These are phyloP conservation scores for Boletus sp. DNA, from an alignment of 768 basidiomycete genomes.

Conservation along the genomic window DNA sequence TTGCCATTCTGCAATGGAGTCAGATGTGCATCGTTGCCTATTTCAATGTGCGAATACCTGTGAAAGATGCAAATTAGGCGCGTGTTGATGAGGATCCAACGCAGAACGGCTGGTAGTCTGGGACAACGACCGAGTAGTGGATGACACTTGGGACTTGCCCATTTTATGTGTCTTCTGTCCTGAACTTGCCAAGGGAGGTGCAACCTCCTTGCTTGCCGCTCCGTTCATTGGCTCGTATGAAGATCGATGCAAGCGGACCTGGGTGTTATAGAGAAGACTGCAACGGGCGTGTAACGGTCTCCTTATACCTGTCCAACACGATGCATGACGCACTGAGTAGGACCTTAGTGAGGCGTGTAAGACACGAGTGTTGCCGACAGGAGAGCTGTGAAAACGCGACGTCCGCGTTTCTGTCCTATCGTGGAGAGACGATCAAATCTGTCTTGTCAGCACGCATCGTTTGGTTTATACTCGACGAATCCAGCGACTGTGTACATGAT, in stretches of 20 bases:
- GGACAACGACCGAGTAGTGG: constrained; percentile 1
- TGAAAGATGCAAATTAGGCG: constrained; percentile 1
- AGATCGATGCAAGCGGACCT: too few species aligned
- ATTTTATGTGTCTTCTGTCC: constrained; percentile 13
- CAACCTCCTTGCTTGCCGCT: not conserved
- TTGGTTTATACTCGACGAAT: not conserved
- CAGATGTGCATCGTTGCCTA: constrained; percentile 9
- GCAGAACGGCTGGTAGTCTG: constrained; percentile 3
- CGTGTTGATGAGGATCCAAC: constrained; percentile 14
- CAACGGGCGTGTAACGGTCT: not conserved
- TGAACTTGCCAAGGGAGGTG: not conserved
- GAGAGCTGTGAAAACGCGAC: constrained; percentile 14
- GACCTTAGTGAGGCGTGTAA: constrained; percentile 14
- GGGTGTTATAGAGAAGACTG: not conserved
- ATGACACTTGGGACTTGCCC: constrained; percentile 6
- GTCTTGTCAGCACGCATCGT: not conserved
- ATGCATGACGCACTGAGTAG: constrained; percentile 8
- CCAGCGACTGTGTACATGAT: not conserved
- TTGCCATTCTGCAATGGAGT: constrained; percentile 15
- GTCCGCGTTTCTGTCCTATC: constrained; percentile 17
- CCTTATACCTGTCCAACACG: constrained; percentile 20
- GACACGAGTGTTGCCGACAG: not conserved
- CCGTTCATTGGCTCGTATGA: constrained; percentile 11
- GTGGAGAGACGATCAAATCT: not conserved
- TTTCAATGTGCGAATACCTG: constrained; percentile 12